Conservation (phyloP, 306 rosid species). For the Vicia faba region DNA sequence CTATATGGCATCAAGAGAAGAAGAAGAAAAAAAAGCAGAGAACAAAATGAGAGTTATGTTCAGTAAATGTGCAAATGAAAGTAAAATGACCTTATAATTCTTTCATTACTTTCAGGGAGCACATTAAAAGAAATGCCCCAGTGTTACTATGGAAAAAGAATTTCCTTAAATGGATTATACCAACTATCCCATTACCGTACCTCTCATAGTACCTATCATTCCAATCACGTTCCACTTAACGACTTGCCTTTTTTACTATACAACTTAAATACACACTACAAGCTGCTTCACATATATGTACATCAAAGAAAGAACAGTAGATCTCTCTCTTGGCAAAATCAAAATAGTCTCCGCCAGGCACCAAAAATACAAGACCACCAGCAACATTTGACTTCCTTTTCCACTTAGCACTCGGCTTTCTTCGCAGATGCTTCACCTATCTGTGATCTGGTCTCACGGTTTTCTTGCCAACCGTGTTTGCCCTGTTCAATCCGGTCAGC, state of each 20-base stretch:
- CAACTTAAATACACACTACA: conserved; percentile 63
- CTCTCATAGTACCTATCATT: conserved; percentile 35
- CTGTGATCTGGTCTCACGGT: conserved; percentile 28
- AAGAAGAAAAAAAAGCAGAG: not conserved
- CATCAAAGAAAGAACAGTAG: conserved; percentile 46
- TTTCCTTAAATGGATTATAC: conserved; percentile 41
- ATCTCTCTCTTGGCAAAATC: conserved; percentile 40
- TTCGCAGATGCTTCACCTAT: conserved; percentile 41
- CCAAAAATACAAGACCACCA: conserved; percentile 44
- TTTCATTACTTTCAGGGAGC: conserved; percentile 35
- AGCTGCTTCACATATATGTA: conserved; percentile 61
- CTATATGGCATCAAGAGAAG: not conserved
- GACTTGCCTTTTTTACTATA: conserved; percentile 54
- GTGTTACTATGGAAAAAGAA: conserved; percentile 53
- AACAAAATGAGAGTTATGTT: not conserved
- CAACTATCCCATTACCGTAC: conserved; percentile 41
- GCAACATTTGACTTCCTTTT: conserved; percentile 36
- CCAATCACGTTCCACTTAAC: conserved; percentile 47
- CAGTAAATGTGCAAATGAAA: conserved; percentile 29
- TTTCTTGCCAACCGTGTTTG: conserved; percentile 40
- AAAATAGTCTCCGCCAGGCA: conserved; percentile 44
- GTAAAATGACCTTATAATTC: conserved; percentile 30
- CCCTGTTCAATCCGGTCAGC: conserved; percentile 57
- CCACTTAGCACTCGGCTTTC: conserved; percentile 36
- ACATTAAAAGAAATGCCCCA: conserved; percentile 48